Evolutionary conservation across 1,284 basidiomycete genomes (phyloP).

Genomic region (Gastroboletus turbinatus): DNA sequence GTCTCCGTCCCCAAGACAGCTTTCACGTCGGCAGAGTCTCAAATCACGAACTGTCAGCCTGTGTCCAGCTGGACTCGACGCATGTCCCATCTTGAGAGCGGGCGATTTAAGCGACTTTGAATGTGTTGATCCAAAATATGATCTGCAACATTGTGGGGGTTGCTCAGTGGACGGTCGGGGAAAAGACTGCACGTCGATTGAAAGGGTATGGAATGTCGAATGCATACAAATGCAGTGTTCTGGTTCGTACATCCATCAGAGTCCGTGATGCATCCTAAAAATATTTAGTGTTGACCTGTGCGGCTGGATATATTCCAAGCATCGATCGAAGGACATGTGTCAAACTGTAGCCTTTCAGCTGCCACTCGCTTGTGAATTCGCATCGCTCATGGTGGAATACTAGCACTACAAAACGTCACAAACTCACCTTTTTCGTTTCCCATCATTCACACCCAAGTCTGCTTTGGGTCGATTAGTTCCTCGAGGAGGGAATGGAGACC

Average conservation of each 20-base stretch:
- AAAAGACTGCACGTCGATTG: slow-evolving; percentile 68
- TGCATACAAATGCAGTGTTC: slow-evolving; percentile 48
- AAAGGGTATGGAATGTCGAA: slow-evolving; percentile 63
- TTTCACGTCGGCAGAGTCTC: neutral
- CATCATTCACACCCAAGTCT: neutral
- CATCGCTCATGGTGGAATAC: neutral
- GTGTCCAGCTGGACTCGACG: slow-evolving; percentile 50
- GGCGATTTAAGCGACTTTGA: slow-evolving; percentile 51
- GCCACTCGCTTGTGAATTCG: neutral
- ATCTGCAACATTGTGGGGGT: slow-evolving; percentile 72
- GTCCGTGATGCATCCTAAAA: neutral
- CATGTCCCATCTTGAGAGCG: slow-evolving; percentile 56
- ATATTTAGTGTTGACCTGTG: slow-evolving; percentile 16
- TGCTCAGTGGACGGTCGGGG: slow-evolving; percentile 64
- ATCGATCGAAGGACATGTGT: slow-evolving; percentile 17
- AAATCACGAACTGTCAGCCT: slow-evolving; percentile 40
- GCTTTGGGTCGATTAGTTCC: neutral
- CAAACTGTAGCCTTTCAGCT: slow-evolving; percentile 11
- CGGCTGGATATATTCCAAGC: slow-evolving; percentile 16
- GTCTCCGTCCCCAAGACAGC: slow-evolving; percentile 9
- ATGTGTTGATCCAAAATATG: slow-evolving; percentile 56
- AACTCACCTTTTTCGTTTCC: neutral
- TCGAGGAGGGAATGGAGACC: neutral
- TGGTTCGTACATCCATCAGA: slow-evolving; percentile 13
- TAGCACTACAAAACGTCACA: neutral